Base-by-base conservation (phyloP, 2,329 filamentous ascomycete genomes). In the Periconia digitata region DNA sequence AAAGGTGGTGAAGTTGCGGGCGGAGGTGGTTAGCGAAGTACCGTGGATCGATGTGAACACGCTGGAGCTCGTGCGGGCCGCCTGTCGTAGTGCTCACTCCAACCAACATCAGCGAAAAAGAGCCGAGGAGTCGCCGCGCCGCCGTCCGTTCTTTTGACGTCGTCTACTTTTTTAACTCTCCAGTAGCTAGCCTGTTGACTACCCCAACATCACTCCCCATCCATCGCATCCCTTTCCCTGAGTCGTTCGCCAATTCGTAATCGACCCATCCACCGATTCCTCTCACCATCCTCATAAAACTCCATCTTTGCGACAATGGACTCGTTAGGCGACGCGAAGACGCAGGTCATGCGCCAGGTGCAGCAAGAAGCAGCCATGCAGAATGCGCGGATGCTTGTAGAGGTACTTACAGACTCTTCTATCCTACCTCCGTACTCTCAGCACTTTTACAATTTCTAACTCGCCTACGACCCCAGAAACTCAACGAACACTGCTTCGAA, bases 401-500 rank as follows among this genome's bases (percentile, higher is more conserved):
- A 79, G 59, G 76, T 77, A 62, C 10, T 8, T 24, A 55, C 42
- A 22, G 7, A 23, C 15, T 23, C 32, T 39, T 38, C 6, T 8
- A 20, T 44, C 29, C 20, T 27, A 12, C 24, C 24, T 37, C 50
- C 37, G 29, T 27, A 27, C 46, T 13, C 46, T 40, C 16, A 16
- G 17, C n/a, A 50, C 43, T 35, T 13, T 16, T 15, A 17, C 40
- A 2, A 17, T 17, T 47, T 22, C 49, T 38, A 16, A n/a, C 17
- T 40, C 13, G 13, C 21, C 17, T 49, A 79, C n/a, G 34, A n/a
- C n/a, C 18, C n/a, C 49, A 79, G 77, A 80, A 80, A 74, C 69
- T 81, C 55, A 80, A 80, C 68, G 76, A 79, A 58, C 76, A 80
- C 69, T 80, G 78, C 70, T 81, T 80, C 72, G 76, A 79, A 55